Base-by-base conservation (phyloP, 2,329 filamentous ascomycete genomes). In the Cladosporium sp. region DNA sequence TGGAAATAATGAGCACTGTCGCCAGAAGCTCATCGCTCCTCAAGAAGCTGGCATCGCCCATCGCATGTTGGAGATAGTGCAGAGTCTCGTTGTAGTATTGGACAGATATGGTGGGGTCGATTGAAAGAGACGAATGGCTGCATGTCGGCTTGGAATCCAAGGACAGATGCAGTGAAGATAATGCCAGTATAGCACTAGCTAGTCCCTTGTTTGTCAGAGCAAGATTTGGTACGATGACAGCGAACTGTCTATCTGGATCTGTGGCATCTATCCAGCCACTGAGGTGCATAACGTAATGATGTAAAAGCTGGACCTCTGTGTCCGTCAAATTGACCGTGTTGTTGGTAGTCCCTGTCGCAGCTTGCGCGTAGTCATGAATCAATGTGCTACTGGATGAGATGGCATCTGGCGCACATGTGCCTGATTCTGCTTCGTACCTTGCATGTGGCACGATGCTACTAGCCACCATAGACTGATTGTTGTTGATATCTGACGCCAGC, bases 21-120 rank as follows among this genome's bases (percentile, higher is more conserved):
- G 83, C 82, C 34, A 87, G 78, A 0, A 89, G 77, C 68, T 88
- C 85, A 23, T 80, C 79, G 26, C 83, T 86, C 28, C 79, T 80
- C 1, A 82, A 82, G 69, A 87, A 88, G 0, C 80, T 81, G 1
- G 81, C 77, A 67, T 85, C 85, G 18, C 83, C 80, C 72, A 88
- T 81, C 1, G 85, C 85, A 34, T 83, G 82, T 49, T 85, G 84
- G 0, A 88, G 76, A 65, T 88, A 88, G 58, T 85, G 84, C 0
- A 88, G 76, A 0, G 85, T 86, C 69, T 88, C 84, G 69, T 86
- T 85, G 70, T 88, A 89, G 66, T 87, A 88, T 63, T 81, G 82
- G 34, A 73, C 70, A 26, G 70, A 70, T 30, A 70, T 67, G 49
- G 72, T 70, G n/a, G 67, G 70, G 28, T 73, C 70, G 2, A 61